Conservation (phyloP, 2,329 filamentous ascomycete species). For the Diaporthe amygdali region DNA sequence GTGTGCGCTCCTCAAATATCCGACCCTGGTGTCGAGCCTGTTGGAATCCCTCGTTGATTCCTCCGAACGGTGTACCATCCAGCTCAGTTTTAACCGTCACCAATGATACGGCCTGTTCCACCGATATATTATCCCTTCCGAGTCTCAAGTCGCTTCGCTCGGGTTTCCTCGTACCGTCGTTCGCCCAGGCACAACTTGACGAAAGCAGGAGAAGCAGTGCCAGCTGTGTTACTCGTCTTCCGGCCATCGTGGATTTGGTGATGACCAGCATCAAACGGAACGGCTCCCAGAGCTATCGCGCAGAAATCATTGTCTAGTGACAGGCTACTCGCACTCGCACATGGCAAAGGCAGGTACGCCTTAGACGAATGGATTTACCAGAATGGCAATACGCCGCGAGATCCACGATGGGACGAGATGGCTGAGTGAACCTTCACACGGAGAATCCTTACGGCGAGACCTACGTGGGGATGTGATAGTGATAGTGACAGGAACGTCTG, state of each 20-base stretch:
- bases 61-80: neutral
- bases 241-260: constrained; percentile 27
- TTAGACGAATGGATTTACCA: neutral
- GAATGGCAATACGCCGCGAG: neutral
- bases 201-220: constrained; percentile 31
- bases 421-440: neutral
- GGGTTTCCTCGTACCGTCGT: constrained; percentile 13
- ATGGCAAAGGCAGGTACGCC: neutral
- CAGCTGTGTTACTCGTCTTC: constrained; percentile 27
- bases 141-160: constrained; percentile 3
- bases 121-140: neutral
- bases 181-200: constrained; percentile 32
- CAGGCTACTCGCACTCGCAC: neutral
- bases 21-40: neutral
- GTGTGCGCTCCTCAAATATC: neutral
- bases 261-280: constrained; percentile 23
- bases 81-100: neutral
- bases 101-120: neutral
- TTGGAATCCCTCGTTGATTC: neutral
- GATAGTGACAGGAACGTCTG: neutral
- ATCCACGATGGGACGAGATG: neutral
- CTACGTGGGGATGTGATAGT: neutral
- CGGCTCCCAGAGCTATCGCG: constrained; percentile 13
- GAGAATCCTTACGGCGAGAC: neutral
- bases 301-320: neutral